phyloP scores from a whole-genome alignment of 2,329 filamentous ascomycete genomes.

The Balansia obtecta region DNA sequence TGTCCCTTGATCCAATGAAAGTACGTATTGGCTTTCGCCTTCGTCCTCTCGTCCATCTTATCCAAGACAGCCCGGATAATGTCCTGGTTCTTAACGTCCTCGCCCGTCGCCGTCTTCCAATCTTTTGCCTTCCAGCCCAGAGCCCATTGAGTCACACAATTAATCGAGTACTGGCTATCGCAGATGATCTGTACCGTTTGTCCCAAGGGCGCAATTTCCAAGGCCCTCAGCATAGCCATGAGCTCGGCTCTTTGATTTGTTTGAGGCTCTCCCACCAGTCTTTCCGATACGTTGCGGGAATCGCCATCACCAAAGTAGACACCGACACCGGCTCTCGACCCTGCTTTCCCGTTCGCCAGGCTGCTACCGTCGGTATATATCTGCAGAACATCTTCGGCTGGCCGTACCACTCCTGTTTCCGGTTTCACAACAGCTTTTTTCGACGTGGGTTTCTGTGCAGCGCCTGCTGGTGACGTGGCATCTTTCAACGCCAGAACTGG shows the following conservation, averaged over 20 bases:
- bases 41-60: slow-evolving; percentile 57
- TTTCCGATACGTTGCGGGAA: slow-evolving; percentile 58
- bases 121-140: slow-evolving; percentile 59
- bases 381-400: slow-evolving; percentile 16
- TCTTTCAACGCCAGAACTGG: slow-evolving; percentile 7
- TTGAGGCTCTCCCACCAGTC: slow-evolving; percentile 59
- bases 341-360: slow-evolving; percentile 41
- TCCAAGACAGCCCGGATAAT: slow-evolving; percentile 61
- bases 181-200: slow-evolving; percentile 65
- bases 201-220: slow-evolving; percentile 59
- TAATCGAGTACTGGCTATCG: slow-evolving; percentile 86
- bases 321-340: slow-evolving; percentile 47
- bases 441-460: slow-evolving; percentile 14
- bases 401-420: not conserved
- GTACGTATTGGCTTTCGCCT: slow-evolving; percentile 45
- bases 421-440: not conserved
- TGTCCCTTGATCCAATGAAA: slow-evolving; percentile 93
- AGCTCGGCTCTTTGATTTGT: slow-evolving; percentile 97
- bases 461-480: slow-evolving; percentile 9
- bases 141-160: slow-evolving; percentile 80
- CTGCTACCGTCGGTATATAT: slow-evolving; percentile 54
- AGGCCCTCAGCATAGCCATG: slow-evolving; percentile 71
- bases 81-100: slow-evolving; percentile 76
- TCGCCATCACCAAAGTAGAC: slow-evolving; percentile 50
- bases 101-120: slow-evolving; percentile 63